Percentiles rank a stretch among this genome's conserved stretches.
Evolutionary conservation across 139 green algal species (phyloP).

Genomic region (Closterium sp.): DNA sequence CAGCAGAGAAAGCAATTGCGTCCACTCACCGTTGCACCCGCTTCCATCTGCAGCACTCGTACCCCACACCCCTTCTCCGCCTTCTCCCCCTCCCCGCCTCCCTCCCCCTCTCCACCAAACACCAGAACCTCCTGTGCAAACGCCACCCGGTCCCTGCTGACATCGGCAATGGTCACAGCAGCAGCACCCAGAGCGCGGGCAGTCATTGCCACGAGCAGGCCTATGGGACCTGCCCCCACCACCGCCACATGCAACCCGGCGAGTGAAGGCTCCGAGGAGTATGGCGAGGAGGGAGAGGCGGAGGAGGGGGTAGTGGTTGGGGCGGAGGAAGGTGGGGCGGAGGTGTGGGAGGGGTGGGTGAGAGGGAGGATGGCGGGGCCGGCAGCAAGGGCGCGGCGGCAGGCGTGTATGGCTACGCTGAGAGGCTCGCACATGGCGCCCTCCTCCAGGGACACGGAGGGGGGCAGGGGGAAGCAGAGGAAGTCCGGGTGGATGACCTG

Average conservation of each 20-base stretch:
- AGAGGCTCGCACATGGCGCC: constrained; percentile 69
- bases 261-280: neutral
- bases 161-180: constrained; percentile 55
- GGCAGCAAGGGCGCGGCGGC: constrained; percentile 44
- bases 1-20: too few species aligned
- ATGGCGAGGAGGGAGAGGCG: neutral
- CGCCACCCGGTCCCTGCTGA: constrained; percentile 33
- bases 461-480: constrained; percentile 65
- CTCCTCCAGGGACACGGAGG: constrained; percentile 57
- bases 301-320: neutral
- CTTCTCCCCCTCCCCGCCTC: neutral
- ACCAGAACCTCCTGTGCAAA: neutral
- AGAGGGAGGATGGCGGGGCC: neutral
- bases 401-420: constrained; percentile 62
- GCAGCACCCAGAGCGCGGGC: constrained; percentile 61
- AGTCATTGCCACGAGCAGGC: constrained; percentile 58
- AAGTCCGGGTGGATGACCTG: constrained; percentile 54
- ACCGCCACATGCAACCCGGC: constrained; percentile 59
- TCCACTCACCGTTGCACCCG: neutral
- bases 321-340: neutral
- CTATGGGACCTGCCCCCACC: constrained; percentile 65
- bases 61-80: neutral
- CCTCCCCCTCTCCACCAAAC: neutral
- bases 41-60: constrained; percentile 18
- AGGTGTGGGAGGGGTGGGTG: neutral